A percentile compares a stretch with the other conserved stretches of the same genome.
Conservation (phyloP, 2,329 filamentous ascomycete genomes). For the Davidsoniella neocaledoniae region DNA sequence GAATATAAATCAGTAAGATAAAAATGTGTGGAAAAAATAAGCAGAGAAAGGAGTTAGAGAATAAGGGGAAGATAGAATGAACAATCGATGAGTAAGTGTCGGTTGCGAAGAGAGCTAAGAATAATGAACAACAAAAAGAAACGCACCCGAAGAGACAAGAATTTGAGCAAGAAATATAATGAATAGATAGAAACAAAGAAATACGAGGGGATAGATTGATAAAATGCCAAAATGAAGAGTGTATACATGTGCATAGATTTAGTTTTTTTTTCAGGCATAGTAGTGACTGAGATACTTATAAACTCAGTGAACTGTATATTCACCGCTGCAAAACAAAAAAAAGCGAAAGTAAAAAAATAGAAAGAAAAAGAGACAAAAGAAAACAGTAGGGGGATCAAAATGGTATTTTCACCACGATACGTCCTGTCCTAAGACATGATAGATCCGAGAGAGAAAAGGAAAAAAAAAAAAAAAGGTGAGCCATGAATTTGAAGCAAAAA, state of each 20-base stretch:
- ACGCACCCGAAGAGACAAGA: not conserved
- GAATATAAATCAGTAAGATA: not conserved
- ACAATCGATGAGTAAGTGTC: not conserved
- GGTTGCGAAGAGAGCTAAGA: not conserved
- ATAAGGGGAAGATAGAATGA: not conserved
- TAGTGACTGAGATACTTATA: constrained; percentile 1
- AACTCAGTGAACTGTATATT: not conserved
- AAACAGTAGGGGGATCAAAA: not conserved
- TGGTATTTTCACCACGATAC: too few relatives aligned
- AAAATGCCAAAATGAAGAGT: constrained; percentile 1
- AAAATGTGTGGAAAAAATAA: not conserved
- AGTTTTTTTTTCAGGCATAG: not conserved
- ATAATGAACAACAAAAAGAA: not conserved
- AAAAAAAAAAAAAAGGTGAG: not conserved
- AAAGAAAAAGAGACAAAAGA: constrained; percentile 3
- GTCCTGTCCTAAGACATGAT: too few relatives aligned
- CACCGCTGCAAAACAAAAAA: not conserved
- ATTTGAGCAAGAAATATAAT: not conserved
- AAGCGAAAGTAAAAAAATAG: constrained; percentile 1
- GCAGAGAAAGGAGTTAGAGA: not conserved
- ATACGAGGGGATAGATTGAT: too few relatives aligned
- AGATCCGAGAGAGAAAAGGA: not conserved
- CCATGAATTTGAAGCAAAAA: constrained; percentile 1
- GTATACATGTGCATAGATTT: constrained; percentile 2
- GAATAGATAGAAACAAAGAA: not conserved